Conservation (phyloP, 768 basidiomycete species). For the Hericium coralloides region DNA sequence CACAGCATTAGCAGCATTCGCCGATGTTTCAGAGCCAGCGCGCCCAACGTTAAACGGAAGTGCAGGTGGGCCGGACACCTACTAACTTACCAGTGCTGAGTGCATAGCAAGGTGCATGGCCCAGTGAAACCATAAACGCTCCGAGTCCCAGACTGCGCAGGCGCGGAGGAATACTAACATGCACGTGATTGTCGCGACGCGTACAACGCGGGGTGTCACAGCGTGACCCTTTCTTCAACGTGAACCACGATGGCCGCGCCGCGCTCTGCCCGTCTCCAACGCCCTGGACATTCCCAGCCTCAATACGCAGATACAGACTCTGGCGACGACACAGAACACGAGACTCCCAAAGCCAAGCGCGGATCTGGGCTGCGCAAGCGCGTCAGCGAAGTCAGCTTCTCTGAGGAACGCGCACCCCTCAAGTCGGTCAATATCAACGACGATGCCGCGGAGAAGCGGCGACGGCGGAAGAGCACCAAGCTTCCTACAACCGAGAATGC, state of each 20-base stretch:
- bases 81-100: no score
- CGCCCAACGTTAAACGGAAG: no score
- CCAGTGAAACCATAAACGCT: no score
- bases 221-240: slow-evolving; percentile 8
- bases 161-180: no score
- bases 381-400: slow-evolving; percentile 49
- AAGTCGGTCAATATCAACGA: slow-evolving; percentile 59
- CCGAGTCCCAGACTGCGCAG: no score
- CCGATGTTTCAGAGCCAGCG: no score
- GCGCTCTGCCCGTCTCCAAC: slow-evolving; percentile 5
- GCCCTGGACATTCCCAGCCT: background rate
- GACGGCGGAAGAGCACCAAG: slow-evolving; percentile 72
- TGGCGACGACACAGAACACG: slow-evolving; percentile 23
- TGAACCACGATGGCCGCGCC: slow-evolving; percentile 4
- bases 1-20: no score
- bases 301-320: slow-evolving; percentile 11
- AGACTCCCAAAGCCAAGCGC: slow-evolving; percentile 8
- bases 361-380: slow-evolving; percentile 30
- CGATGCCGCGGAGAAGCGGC: slow-evolving; percentile 80
- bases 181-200: background rate
- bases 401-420: slow-evolving; percentile 25
- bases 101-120: no score
- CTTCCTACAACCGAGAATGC: slow-evolving; percentile 41
- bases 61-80: no score
- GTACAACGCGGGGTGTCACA: slow-evolving; percentile 13